phyloP scores from a whole-genome alignment of 2,329 filamentous ascomycete genomes.

The Fonsecaea erecta region DNA sequence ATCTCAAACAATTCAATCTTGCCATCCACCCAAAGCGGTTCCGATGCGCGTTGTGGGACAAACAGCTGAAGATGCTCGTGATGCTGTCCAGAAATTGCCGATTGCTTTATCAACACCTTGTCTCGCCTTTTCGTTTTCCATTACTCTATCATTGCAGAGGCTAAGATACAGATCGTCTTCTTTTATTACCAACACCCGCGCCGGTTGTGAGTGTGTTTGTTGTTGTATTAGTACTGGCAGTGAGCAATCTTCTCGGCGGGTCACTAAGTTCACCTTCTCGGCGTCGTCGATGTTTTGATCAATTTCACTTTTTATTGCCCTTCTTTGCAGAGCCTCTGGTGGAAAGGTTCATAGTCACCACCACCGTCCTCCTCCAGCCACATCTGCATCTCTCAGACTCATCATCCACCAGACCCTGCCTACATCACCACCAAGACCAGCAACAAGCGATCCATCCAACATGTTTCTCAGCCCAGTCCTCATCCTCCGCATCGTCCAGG shows the following conservation, averaged over 20 bases:
- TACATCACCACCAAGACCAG: not conserved
- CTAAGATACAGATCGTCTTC: not conserved
- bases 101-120: constrained; percentile 23
- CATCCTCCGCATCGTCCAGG: constrained; percentile 69
- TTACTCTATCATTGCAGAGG: not conserved
- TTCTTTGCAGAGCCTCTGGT: not conserved
- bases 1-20: constrained; percentile 26
- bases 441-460: not conserved
- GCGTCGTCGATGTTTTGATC: not conserved
- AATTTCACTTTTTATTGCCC: not conserved
- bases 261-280: not conserved
- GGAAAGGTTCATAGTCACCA: not conserved
- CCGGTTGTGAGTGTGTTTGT: constrained; percentile 15
- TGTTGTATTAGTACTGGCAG: constrained; percentile 3
- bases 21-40: constrained; percentile 9
- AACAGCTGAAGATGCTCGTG: not conserved
- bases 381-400: not conserved
- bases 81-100: not conserved
- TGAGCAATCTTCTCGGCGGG: not conserved
- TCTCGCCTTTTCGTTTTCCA: constrained; percentile 1
- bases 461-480: constrained; percentile 62
- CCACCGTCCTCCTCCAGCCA: not conserved
- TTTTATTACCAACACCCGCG: constrained; percentile 12
- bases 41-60: constrained; percentile 5
- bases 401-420: not conserved